phyloP scores from a whole-genome alignment of 805 yeast genomes.

The Scheffersomyces ergatensis region DNA sequence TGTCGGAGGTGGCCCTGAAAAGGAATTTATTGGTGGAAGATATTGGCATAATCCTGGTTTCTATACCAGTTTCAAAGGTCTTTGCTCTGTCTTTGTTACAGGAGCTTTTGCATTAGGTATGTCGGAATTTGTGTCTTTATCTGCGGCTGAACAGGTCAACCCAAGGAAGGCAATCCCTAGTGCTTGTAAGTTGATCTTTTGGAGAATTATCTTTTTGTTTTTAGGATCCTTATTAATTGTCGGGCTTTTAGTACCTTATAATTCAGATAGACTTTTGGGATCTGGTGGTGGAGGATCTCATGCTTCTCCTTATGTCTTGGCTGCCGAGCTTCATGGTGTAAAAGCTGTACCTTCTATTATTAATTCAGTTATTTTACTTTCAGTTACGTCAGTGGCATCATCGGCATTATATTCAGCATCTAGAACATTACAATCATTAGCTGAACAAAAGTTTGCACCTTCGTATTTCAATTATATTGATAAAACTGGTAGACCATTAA shows the following conservation, averaged over 20 bases:
- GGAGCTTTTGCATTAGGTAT: conserved; percentile 42
- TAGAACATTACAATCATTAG: conserved; percentile 40
- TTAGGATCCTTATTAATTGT: conserved; percentile 38
- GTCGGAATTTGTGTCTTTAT: conserved; percentile 37
- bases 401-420: conserved; percentile 42
- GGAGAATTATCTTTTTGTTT: conserved; percentile 36
- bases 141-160: conserved; percentile 37
- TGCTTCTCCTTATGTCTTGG: conserved; percentile 43
- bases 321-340: conserved; percentile 40
- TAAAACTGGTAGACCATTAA: conserved; percentile 39
- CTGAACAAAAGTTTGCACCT: conserved; percentile 44
- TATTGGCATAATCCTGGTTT: conserved; percentile 42
- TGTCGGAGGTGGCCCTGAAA: conserved; percentile 33
- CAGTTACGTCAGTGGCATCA: conserved; percentile 42
- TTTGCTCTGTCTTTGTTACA: conserved; percentile 36
- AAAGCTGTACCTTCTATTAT: conserved; percentile 39
- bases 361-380: conserved; percentile 38
- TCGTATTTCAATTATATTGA: conserved; percentile 37
- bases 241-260: conserved; percentile 39
- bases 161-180: conserved; percentile 39
- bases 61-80: conserved; percentile 37
- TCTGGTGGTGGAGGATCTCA: conserved; percentile 26
- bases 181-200: conserved; percentile 40
- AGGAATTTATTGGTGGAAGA: conserved; percentile 39
- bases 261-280: conserved; percentile 33